Evolutionary conservation across 176 grass and related monocot species (phyloP).

Genomic region (Rhynchospora tenuis): DNA sequence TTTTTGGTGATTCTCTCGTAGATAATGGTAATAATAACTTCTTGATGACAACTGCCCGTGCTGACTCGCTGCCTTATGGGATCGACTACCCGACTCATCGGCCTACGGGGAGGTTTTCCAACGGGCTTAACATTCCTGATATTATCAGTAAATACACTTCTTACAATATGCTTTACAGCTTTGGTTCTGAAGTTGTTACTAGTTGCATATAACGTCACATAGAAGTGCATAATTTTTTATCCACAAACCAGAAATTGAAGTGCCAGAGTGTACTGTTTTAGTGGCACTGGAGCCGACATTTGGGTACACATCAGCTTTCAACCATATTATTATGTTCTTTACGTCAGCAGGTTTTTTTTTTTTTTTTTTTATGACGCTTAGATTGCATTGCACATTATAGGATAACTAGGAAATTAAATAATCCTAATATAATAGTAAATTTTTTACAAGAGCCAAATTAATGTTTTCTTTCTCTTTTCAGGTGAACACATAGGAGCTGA

Average conservation of each 20-base stretch:
- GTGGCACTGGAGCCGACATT: not conserved
- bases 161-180: not conserved
- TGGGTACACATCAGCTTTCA: not conserved
- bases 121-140: slow-evolving; percentile 89
- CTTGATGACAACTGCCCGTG: slow-evolving; percentile 75
- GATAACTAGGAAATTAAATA: not conserved
- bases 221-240: not conserved
- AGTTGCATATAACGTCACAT: not conserved
- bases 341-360: not conserved
- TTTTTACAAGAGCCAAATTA: not conserved
- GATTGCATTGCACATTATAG: not conserved
- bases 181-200: not conserved
- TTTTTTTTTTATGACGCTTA: too few relatives aligned
- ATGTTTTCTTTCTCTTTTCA: slow-evolving; percentile 14
- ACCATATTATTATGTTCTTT: not conserved
- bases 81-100: slow-evolving; percentile 68
- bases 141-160: slow-evolving; percentile 51
- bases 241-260: not conserved
- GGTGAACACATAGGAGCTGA: slow-evolving; percentile 73
- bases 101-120: slow-evolving; percentile 81
- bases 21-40: slow-evolving; percentile 98
- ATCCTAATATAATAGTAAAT: not conserved
- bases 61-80: slow-evolving; percentile 77
- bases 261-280: not conserved
- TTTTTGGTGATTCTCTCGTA: slow-evolving; percentile 94